A percentile compares a stretch with the other conserved stretches of the same genome.
These are phyloP conservation scores for Elsinoe perseae DNA, from an alignment of 2,329 filamentous ascomycete genomes.

Conservation along the genomic window DNA sequence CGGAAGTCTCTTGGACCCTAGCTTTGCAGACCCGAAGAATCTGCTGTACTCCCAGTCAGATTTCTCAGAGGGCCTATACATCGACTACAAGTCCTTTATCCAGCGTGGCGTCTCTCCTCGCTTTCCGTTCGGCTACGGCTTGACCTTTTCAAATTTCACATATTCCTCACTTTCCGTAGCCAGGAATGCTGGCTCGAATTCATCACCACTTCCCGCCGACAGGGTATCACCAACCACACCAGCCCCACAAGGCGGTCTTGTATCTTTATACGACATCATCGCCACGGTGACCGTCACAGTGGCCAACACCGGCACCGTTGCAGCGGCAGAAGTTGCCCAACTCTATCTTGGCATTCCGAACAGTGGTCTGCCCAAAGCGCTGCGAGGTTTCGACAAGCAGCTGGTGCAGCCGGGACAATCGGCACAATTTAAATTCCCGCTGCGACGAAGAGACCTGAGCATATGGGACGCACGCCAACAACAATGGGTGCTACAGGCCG, in stretches of 20 bases:
- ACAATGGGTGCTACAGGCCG: constrained; percentile 44
- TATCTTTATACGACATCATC: constrained; percentile 42
- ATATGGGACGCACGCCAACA: constrained; percentile 44
- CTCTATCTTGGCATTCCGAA: constrained; percentile 32
- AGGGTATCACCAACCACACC: constrained; percentile 23
- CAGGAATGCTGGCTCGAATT: constrained; percentile 25
- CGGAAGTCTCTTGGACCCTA: constrained; percentile 34
- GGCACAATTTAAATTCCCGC: constrained; percentile 29
- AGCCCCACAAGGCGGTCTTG: constrained; percentile 26
- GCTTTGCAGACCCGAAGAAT: constrained; percentile 15
- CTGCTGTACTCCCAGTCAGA: constrained; percentile 21
- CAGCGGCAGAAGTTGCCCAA: constrained; percentile 48
- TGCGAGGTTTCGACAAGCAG: constrained; percentile 31
- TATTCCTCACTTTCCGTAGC: constrained; percentile 27
- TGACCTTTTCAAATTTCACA: constrained; percentile 33
- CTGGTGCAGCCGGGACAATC: constrained; percentile 25
- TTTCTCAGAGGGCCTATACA: constrained; percentile 32
- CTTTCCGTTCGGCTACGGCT: constrained; percentile 31
- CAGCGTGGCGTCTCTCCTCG: constrained; percentile 26
- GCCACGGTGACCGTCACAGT: constrained; percentile 44
- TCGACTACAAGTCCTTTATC: constrained; percentile 32
- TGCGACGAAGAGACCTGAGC: constrained; percentile 40
- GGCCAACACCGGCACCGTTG: constrained; percentile 43
- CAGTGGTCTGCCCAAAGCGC: constrained; percentile 22
- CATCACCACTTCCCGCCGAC: constrained; percentile 14